Evolutionary conservation across 2,329 filamentous ascomycete genomes (phyloP).

Genomic region (Calonectria leucothoes): DNA sequence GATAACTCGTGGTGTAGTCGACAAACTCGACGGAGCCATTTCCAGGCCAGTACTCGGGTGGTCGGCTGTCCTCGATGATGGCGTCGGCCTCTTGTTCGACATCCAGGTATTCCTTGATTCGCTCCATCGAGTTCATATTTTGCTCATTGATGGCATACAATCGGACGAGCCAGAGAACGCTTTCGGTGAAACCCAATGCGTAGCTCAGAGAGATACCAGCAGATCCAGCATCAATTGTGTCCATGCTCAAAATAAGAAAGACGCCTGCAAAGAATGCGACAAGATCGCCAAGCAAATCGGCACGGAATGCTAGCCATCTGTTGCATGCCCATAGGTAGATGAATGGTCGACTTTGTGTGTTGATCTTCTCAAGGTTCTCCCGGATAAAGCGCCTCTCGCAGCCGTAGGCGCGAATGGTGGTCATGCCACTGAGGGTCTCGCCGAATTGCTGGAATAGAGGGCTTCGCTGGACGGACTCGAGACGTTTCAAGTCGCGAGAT

Average conservation of each 20-base stretch:
- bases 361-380: conserved; percentile 89
- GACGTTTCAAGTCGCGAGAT: conserved; percentile 93
- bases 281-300: conserved; percentile 89
- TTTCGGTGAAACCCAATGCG: conserved; percentile 96
- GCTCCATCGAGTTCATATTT: conserved; percentile 99
- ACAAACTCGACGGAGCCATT: conserved; percentile 89
- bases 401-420: conserved; percentile 95
- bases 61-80: conserved; percentile 81
- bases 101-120: conserved; percentile 96
- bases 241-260: conserved; percentile 88
- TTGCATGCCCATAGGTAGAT: conserved; percentile 98
- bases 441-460: conserved; percentile 98
- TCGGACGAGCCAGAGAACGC: conserved; percentile 94
- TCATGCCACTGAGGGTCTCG: conserved; percentile 93
- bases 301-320: conserved; percentile 93
- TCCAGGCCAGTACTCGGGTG: conserved; percentile 84
- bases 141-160: conserved; percentile 96
- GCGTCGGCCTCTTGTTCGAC: conserved; percentile 92
- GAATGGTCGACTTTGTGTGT: conserved; percentile 91
- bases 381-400: conserved; percentile 93
- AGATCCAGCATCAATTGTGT: conserved; percentile 87
- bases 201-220: conserved; percentile 96
- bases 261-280: conserved; percentile 94
- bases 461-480: conserved; percentile 94
- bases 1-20: conserved; percentile 89